These are phyloP conservation scores for Geotrichum klebahnii DNA, from an alignment of 1,139 yeast genomes.

Conservation along the genomic window DNA sequence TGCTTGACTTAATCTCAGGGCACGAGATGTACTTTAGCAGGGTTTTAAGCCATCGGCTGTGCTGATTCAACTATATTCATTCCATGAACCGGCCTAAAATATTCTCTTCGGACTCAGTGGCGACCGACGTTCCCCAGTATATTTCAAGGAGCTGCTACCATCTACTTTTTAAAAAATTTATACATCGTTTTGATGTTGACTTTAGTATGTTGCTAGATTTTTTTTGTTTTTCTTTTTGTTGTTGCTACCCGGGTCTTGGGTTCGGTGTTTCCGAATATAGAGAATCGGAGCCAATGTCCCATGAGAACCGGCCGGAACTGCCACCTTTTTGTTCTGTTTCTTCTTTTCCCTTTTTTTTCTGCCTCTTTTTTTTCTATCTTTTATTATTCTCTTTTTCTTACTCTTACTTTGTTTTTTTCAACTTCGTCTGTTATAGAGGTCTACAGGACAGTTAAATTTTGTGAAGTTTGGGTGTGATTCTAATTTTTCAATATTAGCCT, in stretches of 20 bases:
- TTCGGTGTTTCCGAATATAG: conserved; percentile 8
- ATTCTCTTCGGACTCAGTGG: too few relatives aligned
- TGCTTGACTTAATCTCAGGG: not conserved
- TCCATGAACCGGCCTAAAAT: too few relatives aligned
- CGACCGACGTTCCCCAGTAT: too few relatives aligned
- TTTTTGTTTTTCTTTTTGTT: not conserved
- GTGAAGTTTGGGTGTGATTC: not conserved
- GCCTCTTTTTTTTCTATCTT: not conserved
- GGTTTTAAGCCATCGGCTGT: too few relatives aligned
- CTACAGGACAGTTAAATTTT: not conserved
- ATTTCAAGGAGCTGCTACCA: too few relatives aligned
- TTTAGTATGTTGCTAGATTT: not conserved
- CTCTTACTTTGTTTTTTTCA: not conserved
- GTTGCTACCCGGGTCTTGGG: conserved; percentile 11
- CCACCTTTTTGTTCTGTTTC: conserved; percentile 2
- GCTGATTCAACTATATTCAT: too few relatives aligned
- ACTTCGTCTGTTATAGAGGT: not conserved
- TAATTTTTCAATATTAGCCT: too few relatives aligned
- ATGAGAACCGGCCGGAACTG: conserved; percentile 16
- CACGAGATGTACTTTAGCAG: too few relatives aligned
- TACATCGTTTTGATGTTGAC: too few relatives aligned
- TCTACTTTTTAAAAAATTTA: too few relatives aligned
- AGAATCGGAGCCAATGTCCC: conserved; percentile 9
- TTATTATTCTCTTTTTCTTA: not conserved
- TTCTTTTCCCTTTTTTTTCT: conserved; percentile 3